phyloP scores from a whole-genome alignment of 768 basidiomycete genomes.

The Psilocybe azurescens region DNA sequence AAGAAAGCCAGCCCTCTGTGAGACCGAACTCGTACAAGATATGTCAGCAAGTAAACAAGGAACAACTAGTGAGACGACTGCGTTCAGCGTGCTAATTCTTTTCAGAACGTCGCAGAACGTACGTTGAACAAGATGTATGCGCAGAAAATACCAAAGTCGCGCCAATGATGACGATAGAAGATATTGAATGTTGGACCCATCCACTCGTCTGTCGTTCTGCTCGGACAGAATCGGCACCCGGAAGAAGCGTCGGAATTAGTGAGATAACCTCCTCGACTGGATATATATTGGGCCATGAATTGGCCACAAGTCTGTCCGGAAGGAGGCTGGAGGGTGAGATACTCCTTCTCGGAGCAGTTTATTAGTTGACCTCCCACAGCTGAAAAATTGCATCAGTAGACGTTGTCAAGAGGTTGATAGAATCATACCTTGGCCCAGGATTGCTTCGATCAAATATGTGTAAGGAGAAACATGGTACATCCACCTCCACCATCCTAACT shows the following conservation, averaged over 20 bases:
- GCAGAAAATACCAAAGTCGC: constrained; percentile 56
- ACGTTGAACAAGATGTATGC: constrained; percentile 55
- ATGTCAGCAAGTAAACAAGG: constrained; percentile 56
- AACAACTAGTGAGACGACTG: constrained; percentile 40
- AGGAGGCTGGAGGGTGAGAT: constrained; percentile 64
- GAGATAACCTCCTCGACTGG: constrained; percentile 60
- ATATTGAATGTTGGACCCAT: constrained; percentile 63
- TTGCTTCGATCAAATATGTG: constrained; percentile 56
- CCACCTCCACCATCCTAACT: constrained; percentile 75
- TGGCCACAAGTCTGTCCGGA: constrained; percentile 58
- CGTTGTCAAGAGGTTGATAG: constrained; percentile 17
- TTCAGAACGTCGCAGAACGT: constrained; percentile 6
- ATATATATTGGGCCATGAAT: constrained; percentile 59
- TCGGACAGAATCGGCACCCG: constrained; percentile 62
- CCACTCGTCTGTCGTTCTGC: constrained; percentile 59
- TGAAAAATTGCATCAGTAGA: constrained; percentile 34
- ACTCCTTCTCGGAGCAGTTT: constrained; percentile 65
- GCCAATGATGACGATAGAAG: constrained; percentile 55
- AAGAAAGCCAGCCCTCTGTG: constrained; percentile 17
- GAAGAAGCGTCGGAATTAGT: constrained; percentile 53
- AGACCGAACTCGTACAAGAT: constrained; percentile 55
- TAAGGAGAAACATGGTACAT: constrained; percentile 64
- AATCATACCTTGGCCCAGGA: constrained; percentile 50
- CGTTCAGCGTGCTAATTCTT: not conserved
- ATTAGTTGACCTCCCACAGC: constrained; percentile 56